Base-by-base conservation (phyloP, 306 rosid genomes). In the Mimosa pudica region DNA sequence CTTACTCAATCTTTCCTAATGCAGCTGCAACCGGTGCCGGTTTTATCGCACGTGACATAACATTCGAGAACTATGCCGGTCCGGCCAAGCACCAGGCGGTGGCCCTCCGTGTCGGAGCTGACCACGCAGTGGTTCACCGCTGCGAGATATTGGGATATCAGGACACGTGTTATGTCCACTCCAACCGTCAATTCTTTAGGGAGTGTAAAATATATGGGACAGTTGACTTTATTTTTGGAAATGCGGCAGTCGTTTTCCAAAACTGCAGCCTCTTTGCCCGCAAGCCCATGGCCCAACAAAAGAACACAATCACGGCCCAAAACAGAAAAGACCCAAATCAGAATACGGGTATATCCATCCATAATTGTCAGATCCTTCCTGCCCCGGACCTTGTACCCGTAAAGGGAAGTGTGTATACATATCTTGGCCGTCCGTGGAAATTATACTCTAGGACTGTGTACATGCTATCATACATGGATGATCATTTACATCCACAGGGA, bases 391-490 rank as follows among this genome's bases (percentile, higher is more conserved):
- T 94, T 0, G n/a, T 18, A 41, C 57, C 90, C 0, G 80, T 79
- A 10, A 89, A 88, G 38, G 93, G 86, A 0, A 86, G 78, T 69
- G 11, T 86, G 52, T 84, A 87, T 2, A 94, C 98, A 0, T 94
- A 76, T 68, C 82, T 94, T 3, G 98, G 98, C 1, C 97, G 98
- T 32, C 98, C 98, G 0, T 94, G 98, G 98, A 94, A 94, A 55
- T 13, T 82, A 48, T 94, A 92, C 74, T 86, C 98, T 3, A 84
- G 98, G 63, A 82, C 84, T 0, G 95, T 94, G 9, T 92, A 87
- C 87, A 66, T 94, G 87, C 44, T 91, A 35, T 87, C 97, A 3
- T 87, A 77, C 79, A 87, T 94, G 68, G 88, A 88, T 0, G 93
- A 89, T 71, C 98, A 92, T 45, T 73, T 94, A 16, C 72, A 84